These are phyloP conservation scores for Tolypocladium pustulatum DNA, from an alignment of 2,329 filamentous ascomycete genomes.

Conservation along the genomic window DNA sequence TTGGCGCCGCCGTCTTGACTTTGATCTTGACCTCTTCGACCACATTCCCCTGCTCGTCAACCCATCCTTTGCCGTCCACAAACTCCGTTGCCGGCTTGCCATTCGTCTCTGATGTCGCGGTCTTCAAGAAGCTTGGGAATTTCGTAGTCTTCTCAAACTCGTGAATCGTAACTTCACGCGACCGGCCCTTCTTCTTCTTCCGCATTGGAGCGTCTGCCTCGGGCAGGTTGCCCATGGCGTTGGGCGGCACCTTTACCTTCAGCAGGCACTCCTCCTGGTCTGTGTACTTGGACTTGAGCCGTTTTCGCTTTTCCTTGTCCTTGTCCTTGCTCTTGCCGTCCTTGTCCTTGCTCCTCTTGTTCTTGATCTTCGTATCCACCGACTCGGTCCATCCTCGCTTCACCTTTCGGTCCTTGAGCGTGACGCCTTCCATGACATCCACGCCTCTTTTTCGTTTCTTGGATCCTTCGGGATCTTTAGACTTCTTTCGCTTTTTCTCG, in stretches of 20 bases:
- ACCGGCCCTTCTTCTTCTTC: constrained; percentile 43
- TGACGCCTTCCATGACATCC: constrained; percentile 52
- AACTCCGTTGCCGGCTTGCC: constrained; percentile 45
- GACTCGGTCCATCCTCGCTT: constrained; percentile 85
- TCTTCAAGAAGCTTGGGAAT: constrained; percentile 71
- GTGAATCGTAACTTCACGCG: constrained; percentile 59
- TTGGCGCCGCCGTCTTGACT: constrained; percentile 9
- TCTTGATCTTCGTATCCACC: constrained; percentile 34
- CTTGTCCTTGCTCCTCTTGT: constrained; percentile 35
- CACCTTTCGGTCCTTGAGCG: constrained; percentile 66
- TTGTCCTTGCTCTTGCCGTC: constrained; percentile 39
- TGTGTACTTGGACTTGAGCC: constrained; percentile 66
- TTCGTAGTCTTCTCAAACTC: constrained; percentile 83
- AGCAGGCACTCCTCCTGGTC: constrained; percentile 75
- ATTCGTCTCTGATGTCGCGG: constrained; percentile 15
- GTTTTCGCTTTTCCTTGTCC: constrained; percentile 43
- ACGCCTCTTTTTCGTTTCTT: constrained; percentile 41
- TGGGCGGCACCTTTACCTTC: constrained; percentile 60
- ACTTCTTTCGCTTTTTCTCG: constrained; percentile 20
- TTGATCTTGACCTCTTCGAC: constrained; percentile 49
- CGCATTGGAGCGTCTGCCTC: constrained; percentile 37
- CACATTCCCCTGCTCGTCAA: constrained; percentile 66
- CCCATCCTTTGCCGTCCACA: constrained; percentile 80
- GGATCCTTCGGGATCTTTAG: constrained; percentile 19
- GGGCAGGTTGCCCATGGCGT: constrained; percentile 29